These are phyloP conservation scores for Eragrostis curvula DNA, from an alignment of 176 grass and related monocot species.

Conservation along the genomic window DNA sequence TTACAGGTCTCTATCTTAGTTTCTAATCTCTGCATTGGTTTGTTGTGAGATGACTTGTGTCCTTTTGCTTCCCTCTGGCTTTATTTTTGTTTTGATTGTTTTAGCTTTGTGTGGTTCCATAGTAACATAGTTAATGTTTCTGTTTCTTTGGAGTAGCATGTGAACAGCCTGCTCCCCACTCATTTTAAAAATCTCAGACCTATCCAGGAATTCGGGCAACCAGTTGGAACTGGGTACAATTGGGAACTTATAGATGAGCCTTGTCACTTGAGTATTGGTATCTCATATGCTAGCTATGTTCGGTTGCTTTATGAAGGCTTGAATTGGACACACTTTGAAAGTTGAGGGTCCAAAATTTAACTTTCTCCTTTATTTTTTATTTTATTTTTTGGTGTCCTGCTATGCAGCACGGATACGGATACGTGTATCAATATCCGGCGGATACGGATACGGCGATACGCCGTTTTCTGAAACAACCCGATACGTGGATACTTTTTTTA, in stretches of 20 bases:
- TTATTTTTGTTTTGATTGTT: slow-evolving; percentile 1
- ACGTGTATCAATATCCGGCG: too few species aligned
- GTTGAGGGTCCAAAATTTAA: neutral
- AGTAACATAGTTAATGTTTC: slow-evolving; percentile 7
- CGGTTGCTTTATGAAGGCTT: slow-evolving; percentile 32
- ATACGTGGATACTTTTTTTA: too few species aligned
- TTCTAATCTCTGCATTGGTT: neutral
- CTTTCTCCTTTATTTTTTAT: slow-evolving; percentile 6
- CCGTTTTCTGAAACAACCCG: too few species aligned
- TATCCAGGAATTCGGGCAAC: neutral
- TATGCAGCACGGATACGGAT: too few species aligned
- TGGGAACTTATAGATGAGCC: neutral
- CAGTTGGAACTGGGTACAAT: neutral
- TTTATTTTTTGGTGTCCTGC: too few species aligned
- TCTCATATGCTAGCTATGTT: neutral
- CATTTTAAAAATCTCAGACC: slow-evolving; percentile 13
- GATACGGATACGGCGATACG: too few species aligned
- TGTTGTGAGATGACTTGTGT: neutral
- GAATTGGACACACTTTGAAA: neutral
- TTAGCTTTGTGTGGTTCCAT: neutral
- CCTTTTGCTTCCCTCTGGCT: neutral
- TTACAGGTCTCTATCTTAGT: slow-evolving; percentile 18
- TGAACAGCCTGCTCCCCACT: neutral
- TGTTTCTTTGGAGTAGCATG: neutral
- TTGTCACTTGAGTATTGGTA: neutral